phyloP scores from a whole-genome alignment of 352 stramenopile species.

The Globisporangium sylvaticum region DNA sequence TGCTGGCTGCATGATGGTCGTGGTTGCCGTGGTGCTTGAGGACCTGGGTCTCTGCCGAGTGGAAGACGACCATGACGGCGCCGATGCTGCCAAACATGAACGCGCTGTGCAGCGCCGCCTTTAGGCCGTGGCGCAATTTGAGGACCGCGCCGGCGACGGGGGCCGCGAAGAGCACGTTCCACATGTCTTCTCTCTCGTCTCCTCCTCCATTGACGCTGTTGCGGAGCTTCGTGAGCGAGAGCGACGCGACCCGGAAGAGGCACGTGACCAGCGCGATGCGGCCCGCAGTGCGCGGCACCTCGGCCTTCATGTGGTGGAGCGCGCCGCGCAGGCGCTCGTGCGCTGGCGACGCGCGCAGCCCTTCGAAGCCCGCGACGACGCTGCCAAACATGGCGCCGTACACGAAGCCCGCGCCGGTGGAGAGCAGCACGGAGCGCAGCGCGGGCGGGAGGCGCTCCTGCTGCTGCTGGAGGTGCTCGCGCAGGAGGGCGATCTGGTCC shows the following conservation, averaged over 20 bases:
- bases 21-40: slow-evolving; percentile 5
- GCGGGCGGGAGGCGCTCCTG: neutral
- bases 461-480: neutral
- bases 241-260: slow-evolving; percentile 25
- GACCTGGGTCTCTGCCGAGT: slow-evolving; percentile 26
- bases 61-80: slow-evolving; percentile 36
- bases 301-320: slow-evolving; percentile 29
- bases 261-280: slow-evolving; percentile 40
- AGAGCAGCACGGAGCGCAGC: slow-evolving; percentile 17
- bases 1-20: slow-evolving; percentile 8
- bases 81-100: slow-evolving; percentile 36
- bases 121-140: slow-evolving; percentile 24
- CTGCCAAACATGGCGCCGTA: slow-evolving; percentile 42
- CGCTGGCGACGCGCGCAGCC: slow-evolving; percentile 26
- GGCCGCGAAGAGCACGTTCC: slow-evolving; percentile 33
- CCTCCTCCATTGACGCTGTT: slow-evolving; percentile 1
- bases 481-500: neutral
- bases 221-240: slow-evolving; percentile 22
- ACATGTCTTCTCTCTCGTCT: slow-evolving; percentile 22
- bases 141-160: slow-evolving; percentile 27
- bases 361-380: slow-evolving; percentile 26
- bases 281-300: slow-evolving; percentile 34
- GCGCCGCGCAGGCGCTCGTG: slow-evolving; percentile 26
- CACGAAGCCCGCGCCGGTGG: slow-evolving; percentile 31
- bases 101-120: slow-evolving; percentile 23